These are phyloP conservation scores for Suhomyces yuchorum DNA, from an alignment of 1,139 yeast genomes.

Conservation along the genomic window DNA sequence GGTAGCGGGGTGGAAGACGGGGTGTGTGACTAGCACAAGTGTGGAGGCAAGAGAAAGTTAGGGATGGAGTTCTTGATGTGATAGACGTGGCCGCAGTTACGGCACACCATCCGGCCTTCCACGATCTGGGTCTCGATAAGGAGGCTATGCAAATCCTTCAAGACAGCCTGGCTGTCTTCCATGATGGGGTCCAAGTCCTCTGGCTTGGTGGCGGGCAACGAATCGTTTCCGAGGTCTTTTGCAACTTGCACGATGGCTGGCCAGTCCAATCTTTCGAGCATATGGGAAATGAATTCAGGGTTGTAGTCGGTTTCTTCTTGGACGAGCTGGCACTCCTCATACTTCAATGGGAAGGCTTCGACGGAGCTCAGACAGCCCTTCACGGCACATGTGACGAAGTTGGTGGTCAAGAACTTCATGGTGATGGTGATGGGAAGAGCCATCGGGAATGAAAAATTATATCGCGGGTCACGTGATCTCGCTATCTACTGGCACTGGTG, in stretches of 20 bases:
- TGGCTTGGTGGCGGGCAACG: slow-evolving; percentile 68
- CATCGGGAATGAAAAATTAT: slow-evolving; percentile 7
- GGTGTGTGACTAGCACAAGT: slow-evolving; percentile 42
- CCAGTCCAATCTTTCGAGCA: slow-evolving; percentile 89
- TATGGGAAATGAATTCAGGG: slow-evolving; percentile 74
- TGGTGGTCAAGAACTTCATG: slow-evolving; percentile 93
- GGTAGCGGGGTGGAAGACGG: background rate
- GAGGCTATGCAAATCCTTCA: slow-evolving; percentile 75
- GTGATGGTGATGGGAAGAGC: slow-evolving; percentile 1
- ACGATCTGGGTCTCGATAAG: slow-evolving; percentile 81
- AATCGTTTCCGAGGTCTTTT: slow-evolving; percentile 66
- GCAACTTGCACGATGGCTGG: slow-evolving; percentile 77
- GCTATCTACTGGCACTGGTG: too few species aligned
- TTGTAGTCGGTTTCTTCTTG: slow-evolving; percentile 83
- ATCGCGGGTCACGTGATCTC: slow-evolving; percentile 7
- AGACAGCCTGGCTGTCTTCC: slow-evolving; percentile 62
- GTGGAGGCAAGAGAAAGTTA: slow-evolving; percentile 92
- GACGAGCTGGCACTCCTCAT: slow-evolving; percentile 68
- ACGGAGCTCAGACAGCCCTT: slow-evolving; percentile 74
- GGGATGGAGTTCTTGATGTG: slow-evolving; percentile 93
- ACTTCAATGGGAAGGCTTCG: slow-evolving; percentile 79
- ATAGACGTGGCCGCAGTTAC: slow-evolving; percentile 83
- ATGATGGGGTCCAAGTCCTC: slow-evolving; percentile 54
- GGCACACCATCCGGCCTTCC: slow-evolving; percentile 89
- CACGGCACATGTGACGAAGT: slow-evolving; percentile 93